Base-by-base conservation (phyloP, 2,329 filamentous ascomycete genomes). In the Nemania diffusa region DNA sequence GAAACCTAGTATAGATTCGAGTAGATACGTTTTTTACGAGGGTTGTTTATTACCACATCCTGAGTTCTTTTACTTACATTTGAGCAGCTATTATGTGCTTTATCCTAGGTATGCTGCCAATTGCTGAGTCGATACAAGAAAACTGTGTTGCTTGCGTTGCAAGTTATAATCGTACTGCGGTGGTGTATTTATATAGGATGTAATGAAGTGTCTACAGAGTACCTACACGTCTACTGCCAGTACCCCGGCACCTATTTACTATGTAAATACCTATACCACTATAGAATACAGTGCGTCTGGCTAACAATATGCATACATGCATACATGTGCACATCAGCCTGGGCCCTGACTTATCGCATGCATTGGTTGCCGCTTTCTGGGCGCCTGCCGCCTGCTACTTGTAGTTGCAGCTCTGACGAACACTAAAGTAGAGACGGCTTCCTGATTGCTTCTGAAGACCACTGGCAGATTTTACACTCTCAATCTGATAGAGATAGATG, bases 311-410 rank as follows among this genome's bases (percentile, higher is more conserved):
- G 62, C 52, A 61, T 67, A 60, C n/a, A 65, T 69, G 62, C 52
- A 61, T 67, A 60, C n/a, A 65, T 50, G 55, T 37, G 53, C 58
- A 48, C 63, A 64, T 69, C 64, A 72, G 59, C 70, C 67, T 72
- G 73, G 75, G 73, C 73, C 76, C 75, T 78, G 76, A 71, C 74
- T 75, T 74, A 74, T 71, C 75, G 76, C 77, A 78, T 79, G 78
- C 78, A 79, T 79, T 78, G 78, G 76, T 70, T 76, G 77, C 77
- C 76, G 77, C 74, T 69, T 73, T 73, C 71, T 74, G 63, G 57
- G 71, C 69, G 65, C 59, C 69, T 66, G 62, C 60, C 59, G 64
- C 65, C 42, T 71, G 69, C 53, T 67, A 37, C 69, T 71, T 71
- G 70, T 67, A 37, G 69, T 71, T 71, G 70, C 74, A 74, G 72